Base-by-base conservation (phyloP, 2,329 filamentous ascomycete genomes). In the Meredithiella fracta region DNA sequence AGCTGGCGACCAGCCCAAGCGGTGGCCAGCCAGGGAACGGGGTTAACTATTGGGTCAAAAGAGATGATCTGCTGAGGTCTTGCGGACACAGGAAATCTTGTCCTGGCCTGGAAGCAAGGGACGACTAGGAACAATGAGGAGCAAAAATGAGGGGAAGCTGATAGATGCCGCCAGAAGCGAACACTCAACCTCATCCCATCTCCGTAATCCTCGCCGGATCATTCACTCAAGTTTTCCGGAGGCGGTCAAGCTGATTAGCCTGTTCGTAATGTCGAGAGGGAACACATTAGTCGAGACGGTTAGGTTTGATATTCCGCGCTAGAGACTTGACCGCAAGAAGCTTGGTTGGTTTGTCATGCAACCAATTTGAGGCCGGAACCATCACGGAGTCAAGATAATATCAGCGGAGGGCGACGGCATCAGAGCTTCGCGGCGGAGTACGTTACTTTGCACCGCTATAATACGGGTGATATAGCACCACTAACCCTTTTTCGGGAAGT, bases 351-450 rank as follows among this genome's bases (percentile, higher is more conserved):
- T 42, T 42, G n/a, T 22, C 15, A 26, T 20, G n/a, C 8, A 25
- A 26, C 3, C 22, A 49, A 26, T 23, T 49, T 49, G 44, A 25
- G n/a, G 23, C 15, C 40, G 3, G 40, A 44, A 44, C n/a, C 40
- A 44, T 44, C 8, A 44, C 40, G 8, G 17, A 44, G 40, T 44
- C 40, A 49, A 25, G 22, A 49, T 49, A 8, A 23, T 49, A 49
- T 49, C 44, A n/a, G 38, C 17, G 38, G 38, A n/a, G 38, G n/a
- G 15, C 11, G 15, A 7, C 11, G 44, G 11, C 14, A 26, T 49
- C 44, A 49, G 25, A 26, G 44, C 44, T 49, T 49, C 29, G 44
- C 44, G 44, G 44, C 44, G 44, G 44, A 49, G 44, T 26, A 49
- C 9, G 44, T 49, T 49, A 22, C 44, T 49, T 23, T 49, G 44